These are phyloP conservation scores for Phylloporus rhodoxanthus DNA, from an alignment of 768 basidiomycete genomes.

Conservation along the genomic window DNA sequence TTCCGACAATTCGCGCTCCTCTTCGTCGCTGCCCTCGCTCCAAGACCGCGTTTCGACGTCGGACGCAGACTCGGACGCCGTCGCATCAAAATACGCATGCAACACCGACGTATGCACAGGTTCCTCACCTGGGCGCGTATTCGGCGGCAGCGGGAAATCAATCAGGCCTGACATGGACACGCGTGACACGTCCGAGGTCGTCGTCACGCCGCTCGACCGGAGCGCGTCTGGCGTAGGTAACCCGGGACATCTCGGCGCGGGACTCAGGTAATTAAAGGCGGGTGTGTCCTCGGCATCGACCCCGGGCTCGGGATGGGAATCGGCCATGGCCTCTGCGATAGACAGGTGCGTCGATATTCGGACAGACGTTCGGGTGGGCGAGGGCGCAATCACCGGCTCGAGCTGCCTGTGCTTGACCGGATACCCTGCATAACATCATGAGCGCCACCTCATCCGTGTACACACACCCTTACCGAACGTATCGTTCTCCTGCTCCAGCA, in stretches of 20 bases:
- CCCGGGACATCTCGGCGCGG: constrained; percentile 15
- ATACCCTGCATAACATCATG: constrained; percentile 11
- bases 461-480: constrained; percentile 23
- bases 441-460: background rate
- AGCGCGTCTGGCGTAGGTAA: constrained; percentile 28
- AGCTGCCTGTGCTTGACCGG: constrained; percentile 20
- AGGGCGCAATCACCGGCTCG: constrained; percentile 11
- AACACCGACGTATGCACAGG: constrained; percentile 37
- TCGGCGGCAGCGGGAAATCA: constrained; percentile 65
- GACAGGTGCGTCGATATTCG: constrained; percentile 21
- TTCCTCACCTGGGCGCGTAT: constrained; percentile 17
- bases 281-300: constrained; percentile 2
- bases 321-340: constrained; percentile 9
- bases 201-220: constrained; percentile 64
- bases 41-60: background rate
- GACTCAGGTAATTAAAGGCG: background rate
- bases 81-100: constrained; percentile 38
- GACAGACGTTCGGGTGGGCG: constrained; percentile 6
- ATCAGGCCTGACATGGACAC: constrained; percentile 75
- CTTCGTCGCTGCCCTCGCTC: background rate
- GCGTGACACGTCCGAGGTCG: constrained; percentile 50
- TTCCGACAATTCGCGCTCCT: background rate
- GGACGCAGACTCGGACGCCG: constrained; percentile 1
- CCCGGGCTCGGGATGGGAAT: constrained; percentile 4
- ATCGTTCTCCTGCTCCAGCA: constrained; percentile 22